A percentile compares a stretch with the other conserved stretches of the same genome.
These are phyloP conservation scores for Tagetes patula DNA, from an alignment of 129 eudicot genomes.

Conservation along the genomic window DNA sequence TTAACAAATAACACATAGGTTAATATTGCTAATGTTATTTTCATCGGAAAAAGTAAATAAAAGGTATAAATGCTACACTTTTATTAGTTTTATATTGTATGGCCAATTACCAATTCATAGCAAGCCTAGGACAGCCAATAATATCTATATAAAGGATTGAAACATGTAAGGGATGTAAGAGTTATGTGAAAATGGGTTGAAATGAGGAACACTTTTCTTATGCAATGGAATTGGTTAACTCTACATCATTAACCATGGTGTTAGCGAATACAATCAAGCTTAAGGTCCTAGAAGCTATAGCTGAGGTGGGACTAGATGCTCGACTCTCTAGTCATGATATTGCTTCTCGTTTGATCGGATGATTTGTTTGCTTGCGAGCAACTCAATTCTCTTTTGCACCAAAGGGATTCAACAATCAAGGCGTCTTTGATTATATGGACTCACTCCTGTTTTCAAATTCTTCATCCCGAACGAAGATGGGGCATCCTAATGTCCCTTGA, in stretches of 20 bases:
- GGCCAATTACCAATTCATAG: too few relatives aligned
- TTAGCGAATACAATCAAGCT: conserved; percentile 24
- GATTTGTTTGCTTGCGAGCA: conserved; percentile 37
- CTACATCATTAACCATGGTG: conserved; percentile 32
- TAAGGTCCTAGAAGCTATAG: conserved; percentile 21
- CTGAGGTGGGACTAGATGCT: conserved; percentile 20
- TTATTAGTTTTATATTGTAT: too few relatives aligned
- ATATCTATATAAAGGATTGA: not conserved
- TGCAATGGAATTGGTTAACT: conserved; percentile 27
- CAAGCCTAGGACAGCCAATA: not conserved
- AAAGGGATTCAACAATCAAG: not conserved
- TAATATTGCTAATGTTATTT: too few relatives aligned
- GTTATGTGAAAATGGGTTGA: conserved; percentile 6
- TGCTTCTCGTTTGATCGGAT: conserved; percentile 37
- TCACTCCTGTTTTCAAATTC: conserved; percentile 27
- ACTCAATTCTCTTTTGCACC: conserved; percentile 34
- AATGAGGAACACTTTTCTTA: conserved; percentile 24
- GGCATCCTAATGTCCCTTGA: conserved; percentile 27
- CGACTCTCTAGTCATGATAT: conserved; percentile 18
- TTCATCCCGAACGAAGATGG: conserved; percentile 31
- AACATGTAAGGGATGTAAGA: not conserved
- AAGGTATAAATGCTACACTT: too few relatives aligned
- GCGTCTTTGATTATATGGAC: conserved; percentile 31
- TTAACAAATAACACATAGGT: too few relatives aligned
- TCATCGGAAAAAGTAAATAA: too few relatives aligned